Conservation (phyloP, 306 rosid genomes). For the Astragalus membranaceus region DNA sequence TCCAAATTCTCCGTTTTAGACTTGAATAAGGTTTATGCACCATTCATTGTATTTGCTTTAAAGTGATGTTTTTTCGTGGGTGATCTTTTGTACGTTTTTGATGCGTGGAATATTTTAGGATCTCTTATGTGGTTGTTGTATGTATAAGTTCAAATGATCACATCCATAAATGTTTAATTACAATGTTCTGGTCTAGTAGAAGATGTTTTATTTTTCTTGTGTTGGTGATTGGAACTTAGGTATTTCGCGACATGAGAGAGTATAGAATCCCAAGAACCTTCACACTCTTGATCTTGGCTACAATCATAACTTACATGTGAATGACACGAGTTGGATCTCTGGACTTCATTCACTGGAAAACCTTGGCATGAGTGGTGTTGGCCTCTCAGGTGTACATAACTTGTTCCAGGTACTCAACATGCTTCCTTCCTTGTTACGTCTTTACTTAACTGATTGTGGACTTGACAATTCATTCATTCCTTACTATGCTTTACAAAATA, state of each 20-base stretch:
- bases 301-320: background rate
- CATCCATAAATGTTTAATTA: too few relatives aligned
- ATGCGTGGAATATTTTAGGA: too few relatives aligned
- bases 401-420: conserved; percentile 5
- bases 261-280: background rate
- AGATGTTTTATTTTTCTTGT: too few relatives aligned
- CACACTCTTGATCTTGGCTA: background rate
- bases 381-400: background rate
- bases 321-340: conserved; percentile 13
- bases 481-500: background rate
- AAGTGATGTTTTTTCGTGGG: too few relatives aligned
- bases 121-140: too few relatives aligned
- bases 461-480: background rate
- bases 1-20: background rate
- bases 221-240: too few relatives aligned
- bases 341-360: background rate
- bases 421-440: conserved; percentile 5
- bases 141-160: too few relatives aligned
- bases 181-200: too few relatives aligned
- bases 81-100: too few relatives aligned
- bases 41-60: conserved; percentile 1
- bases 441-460: background rate
- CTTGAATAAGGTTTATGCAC: background rate
- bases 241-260: too few relatives aligned
- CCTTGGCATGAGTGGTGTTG: background rate